These are phyloP conservation scores for Hamamelis virginiana DNA, from an alignment of 164 flowering plant species.

Conservation along the genomic window DNA sequence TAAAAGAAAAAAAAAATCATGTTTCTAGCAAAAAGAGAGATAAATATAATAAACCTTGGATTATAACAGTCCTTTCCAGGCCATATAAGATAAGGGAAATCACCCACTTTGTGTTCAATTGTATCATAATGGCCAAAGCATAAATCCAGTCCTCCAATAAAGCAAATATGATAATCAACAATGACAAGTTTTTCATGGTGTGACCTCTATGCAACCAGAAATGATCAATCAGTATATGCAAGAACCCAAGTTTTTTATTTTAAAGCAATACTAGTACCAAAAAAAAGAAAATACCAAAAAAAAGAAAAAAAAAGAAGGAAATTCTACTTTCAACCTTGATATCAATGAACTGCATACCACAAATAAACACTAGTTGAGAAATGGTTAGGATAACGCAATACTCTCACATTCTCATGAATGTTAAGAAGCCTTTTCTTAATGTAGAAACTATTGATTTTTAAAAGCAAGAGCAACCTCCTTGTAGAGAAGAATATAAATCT, in stretches of 20 bases:
- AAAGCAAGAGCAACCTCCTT: conserved; percentile 91
- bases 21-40: neutral
- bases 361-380: conserved; percentile 79
- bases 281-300: too few relatives aligned
- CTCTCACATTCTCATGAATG: conserved; percentile 92
- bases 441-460: conserved; percentile 87
- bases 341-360: conserved; percentile 51
- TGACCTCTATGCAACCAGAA: conserved; percentile 60
- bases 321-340: neutral
- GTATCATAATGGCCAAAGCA: conserved; percentile 98
- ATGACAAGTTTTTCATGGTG: conserved; percentile 98
- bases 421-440: conserved; percentile 72
- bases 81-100: conserved; percentile 69
- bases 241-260: too few relatives aligned
- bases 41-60: conserved; percentile 58
- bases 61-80: conserved; percentile 98
- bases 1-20: neutral
- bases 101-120: conserved; percentile 74
- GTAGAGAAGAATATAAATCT: conserved; percentile 90
- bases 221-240: conserved; percentile 15
- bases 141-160: conserved; percentile 90
- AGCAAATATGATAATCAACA: conserved; percentile 79
- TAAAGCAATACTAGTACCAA: too few relatives aligned
- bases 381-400: conserved; percentile 91
- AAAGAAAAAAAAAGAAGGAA: neutral